Evolutionary conservation across 2,329 filamentous ascomycete species (phyloP).

Genomic region (Penicillium paneum): DNA sequence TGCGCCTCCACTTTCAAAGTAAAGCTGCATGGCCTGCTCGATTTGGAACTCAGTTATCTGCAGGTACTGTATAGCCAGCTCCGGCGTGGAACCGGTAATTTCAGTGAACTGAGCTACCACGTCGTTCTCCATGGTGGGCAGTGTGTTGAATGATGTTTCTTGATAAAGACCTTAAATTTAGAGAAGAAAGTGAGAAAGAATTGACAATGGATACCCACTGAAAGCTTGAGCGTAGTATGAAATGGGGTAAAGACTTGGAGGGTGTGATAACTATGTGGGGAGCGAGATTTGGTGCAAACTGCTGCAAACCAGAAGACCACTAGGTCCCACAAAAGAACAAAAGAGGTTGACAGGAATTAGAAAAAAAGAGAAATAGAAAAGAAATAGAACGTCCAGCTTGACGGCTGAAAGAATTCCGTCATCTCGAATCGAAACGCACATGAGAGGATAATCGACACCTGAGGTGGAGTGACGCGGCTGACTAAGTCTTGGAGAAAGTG

Average conservation of each 20-base stretch:
- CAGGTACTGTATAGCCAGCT: conserved; percentile 78
- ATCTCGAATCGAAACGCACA: conserved; percentile 14
- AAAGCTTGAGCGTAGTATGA: conserved; percentile 2
- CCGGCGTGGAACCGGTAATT: conserved; percentile 72
- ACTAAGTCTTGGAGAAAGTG: background rate
- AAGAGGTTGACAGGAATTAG: background rate
- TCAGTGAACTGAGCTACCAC: conserved; percentile 71
- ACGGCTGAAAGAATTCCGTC: conserved; percentile 1
- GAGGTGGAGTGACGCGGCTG: conserved; percentile 4
- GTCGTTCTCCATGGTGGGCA: conserved; percentile 62
- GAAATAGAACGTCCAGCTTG: conserved; percentile 2
- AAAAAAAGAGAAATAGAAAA: conserved; percentile 7
- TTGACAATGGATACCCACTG: background rate
- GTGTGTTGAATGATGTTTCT: background rate
- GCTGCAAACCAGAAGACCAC: conserved; percentile 27
- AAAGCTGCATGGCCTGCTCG: conserved; percentile 83
- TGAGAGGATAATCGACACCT: conserved; percentile 5
- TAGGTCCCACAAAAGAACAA: conserved; percentile 8
- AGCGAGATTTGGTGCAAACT: conserved; percentile 28
- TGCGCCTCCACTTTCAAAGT: conserved; percentile 78
- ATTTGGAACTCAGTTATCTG: conserved; percentile 79
- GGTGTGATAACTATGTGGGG: conserved; percentile 13
- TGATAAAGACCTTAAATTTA: background rate
- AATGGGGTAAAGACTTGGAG: conserved; percentile 5
- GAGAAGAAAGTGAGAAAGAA: conserved; percentile 3